Evolutionary conservation across 805 yeast genomes (phyloP).

Genomic region (Zygosaccharomyces bisporus): DNA sequence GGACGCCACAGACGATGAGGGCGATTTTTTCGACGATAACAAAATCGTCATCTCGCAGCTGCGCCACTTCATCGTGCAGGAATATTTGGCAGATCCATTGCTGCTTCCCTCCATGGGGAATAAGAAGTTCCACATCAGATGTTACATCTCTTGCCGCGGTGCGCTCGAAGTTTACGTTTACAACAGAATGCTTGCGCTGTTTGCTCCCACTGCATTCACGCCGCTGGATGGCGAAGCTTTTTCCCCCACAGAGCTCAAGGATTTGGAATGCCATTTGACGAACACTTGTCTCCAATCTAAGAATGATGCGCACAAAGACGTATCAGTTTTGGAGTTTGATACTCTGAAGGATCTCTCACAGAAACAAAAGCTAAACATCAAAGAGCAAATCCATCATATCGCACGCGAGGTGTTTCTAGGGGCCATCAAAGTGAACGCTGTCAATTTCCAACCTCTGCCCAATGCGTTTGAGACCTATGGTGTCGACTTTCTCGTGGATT

Average conservation of each 20-base stretch:
- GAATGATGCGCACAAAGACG: slow-evolving; percentile 36
- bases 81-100: slow-evolving; percentile 67
- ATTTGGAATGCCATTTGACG: slow-evolving; percentile 77
- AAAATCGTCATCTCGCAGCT: slow-evolving; percentile 82
- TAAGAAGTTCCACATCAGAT: slow-evolving; percentile 85
- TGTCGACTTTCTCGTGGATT: slow-evolving; percentile 76
- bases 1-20: slow-evolving; percentile 51
- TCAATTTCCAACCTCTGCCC: slow-evolving; percentile 76
- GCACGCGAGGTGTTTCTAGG: slow-evolving; percentile 74
- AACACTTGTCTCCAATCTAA: slow-evolving; percentile 85
- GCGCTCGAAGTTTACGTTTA: slow-evolving; percentile 75
- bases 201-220: slow-evolving; percentile 56
- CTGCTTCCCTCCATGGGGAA: slow-evolving; percentile 54
- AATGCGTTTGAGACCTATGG: slow-evolving; percentile 89
- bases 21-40: slow-evolving; percentile 38
- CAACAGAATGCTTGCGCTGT: slow-evolving; percentile 73
- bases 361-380: slow-evolving; percentile 41
- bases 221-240: slow-evolving; percentile 34
- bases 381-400: slow-evolving; percentile 53
- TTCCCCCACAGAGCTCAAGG: slow-evolving; percentile 34
- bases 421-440: slow-evolving; percentile 72
- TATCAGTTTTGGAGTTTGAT: slow-evolving; percentile 63
- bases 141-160: slow-evolving; percentile 75
- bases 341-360: slow-evolving; percentile 43
- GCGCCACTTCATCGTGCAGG: slow-evolving; percentile 88